Evolutionary conservation across 371 early-diverging fungal species (phyloP), one percentile per base, ranked within the genome.

Genomic region (Mortierella sp.): DNA sequence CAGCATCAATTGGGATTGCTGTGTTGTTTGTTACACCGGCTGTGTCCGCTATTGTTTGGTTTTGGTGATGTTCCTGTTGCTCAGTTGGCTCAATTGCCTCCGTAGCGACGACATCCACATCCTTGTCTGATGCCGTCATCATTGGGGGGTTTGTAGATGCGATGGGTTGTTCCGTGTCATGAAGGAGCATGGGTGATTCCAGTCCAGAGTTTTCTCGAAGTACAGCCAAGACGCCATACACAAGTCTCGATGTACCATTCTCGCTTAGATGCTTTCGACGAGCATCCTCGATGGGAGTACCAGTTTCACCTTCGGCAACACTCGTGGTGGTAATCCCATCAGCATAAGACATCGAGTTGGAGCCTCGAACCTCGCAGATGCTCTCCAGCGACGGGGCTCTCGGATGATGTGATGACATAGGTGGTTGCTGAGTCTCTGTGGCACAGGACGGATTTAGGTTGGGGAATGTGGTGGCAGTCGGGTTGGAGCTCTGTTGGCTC

Each of bases 191-290:
- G 51, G 61, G 61, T 14, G 57, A 57, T 29, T 66, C 72, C n/a
- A 72, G 48, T 25, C 57, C 72, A 34, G 53, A 57, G 34, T 44
- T 52, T 40, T 72, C 62, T 45, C 72, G 72, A 24, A 72, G 60
- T n/a, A 31, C 72, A 12, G 28, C 46, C 44, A 72, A 34, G 54
- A 72, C 57, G 40, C 56, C 72, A 46, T 48, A 52, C 13, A 71
- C 66, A 4, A 58, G 55, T 12, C 57, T 53, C 31, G 55, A 29
- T 6, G 48, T 37, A 19, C 62, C 67, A 34, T 62, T 65, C 46
- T 72, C 72, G 40, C 67, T 72, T 21, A 43, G 54, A 25, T 66
- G 54, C 34, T 67, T 72, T 21, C 58, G 25, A 39, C 60, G 67
- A 12, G 16, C n/a, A 6, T 59, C 60, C 45, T 44, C 17, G 9